Evolutionary conservation across 2,329 filamentous ascomycete genomes (phyloP), one percentile per base, ranked within the genome.

Genomic region (Diaporthe batatas): DNA sequence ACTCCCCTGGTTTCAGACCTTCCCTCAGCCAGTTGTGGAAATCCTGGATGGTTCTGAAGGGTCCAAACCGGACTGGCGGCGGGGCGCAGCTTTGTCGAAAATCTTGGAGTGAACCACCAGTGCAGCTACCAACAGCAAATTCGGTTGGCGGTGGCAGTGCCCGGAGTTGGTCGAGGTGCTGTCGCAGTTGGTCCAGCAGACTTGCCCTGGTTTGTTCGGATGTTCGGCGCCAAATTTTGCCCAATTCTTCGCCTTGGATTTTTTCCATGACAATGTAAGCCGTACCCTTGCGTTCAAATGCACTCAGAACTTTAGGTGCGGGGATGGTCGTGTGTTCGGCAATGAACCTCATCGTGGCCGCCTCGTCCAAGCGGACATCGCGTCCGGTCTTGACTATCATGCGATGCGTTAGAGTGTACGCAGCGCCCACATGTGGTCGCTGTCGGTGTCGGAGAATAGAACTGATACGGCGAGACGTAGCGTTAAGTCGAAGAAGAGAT

Each of bases 341-440:
- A 10, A 62, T 23, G 39, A 62, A 62, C 7, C 10, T 44, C 58
- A 62, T 62, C 16, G 58, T 62, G n/a, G 39, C 58, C 3, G 58
- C 58, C 18, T 62, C 58, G 21, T 6, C 39, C 16, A 62, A n/a
- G 3, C 58, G 58, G 12, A 62, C 58, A 14, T 62, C 58, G 16
- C 23, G 18, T 14, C 58, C 58, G 4, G 58, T 62, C 58, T 62
- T 62, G 36, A 62, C 58, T n/a, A 62, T 6, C n/a, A 42, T 62
- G 58, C 23, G 39, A 1, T 7, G 36, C 4, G 58, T n/a, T 5
- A 62, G 21, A 11, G 16, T 39, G 14, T 47, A 62, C 14, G 18
- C 58, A 29, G 44, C 39, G 8, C 58, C 58, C 8, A 62, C 58
- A 18, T 62, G 58, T 42, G 58, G 58, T 39, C 14, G 34, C 10